Percentiles rank a stretch among this genome's conserved stretches.
Evolutionary conservation across 331 rosid species (phyloP).

Genomic region (Pyracantha coccinea): DNA sequence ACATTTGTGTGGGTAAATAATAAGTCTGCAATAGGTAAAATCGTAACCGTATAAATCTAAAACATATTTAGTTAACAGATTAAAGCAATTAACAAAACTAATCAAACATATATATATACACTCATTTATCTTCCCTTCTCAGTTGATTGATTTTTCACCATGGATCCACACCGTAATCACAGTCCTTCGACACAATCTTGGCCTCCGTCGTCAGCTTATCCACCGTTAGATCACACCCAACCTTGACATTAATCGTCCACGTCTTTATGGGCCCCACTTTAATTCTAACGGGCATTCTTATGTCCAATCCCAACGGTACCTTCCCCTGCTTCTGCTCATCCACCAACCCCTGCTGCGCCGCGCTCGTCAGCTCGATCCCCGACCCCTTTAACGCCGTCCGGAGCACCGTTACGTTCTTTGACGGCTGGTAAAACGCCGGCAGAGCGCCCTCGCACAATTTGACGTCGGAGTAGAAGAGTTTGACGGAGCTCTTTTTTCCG

Average conservation of each 20-base stretch:
- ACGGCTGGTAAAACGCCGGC: constrained; percentile 65
- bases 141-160: constrained; percentile 22
- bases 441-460: constrained; percentile 38
- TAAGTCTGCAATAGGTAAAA: too few relatives aligned
- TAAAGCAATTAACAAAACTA: background rate
- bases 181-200: constrained; percentile 34
- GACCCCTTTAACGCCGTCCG: constrained; percentile 37
- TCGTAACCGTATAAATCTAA: background rate
- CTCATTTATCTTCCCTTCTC: background rate
- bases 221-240: constrained; percentile 47
- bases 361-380: constrained; percentile 21
- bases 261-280: constrained; percentile 48
- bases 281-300: constrained; percentile 46
- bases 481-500: constrained; percentile 38
- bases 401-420: constrained; percentile 49
- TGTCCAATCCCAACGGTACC: constrained; percentile 39
- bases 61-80: background rate
- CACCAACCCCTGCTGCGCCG: constrained; percentile 16
- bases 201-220: constrained; percentile 40
- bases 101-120: too few relatives aligned
- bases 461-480: constrained; percentile 29
- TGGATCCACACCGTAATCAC: constrained; percentile 35
- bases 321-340: constrained; percentile 26
- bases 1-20: too few relatives aligned
- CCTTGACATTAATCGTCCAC: constrained; percentile 54